Percentiles rank a stretch among this genome's conserved stretches.
phyloP scores from a whole-genome alignment of 2,329 filamentous ascomycete species.

The Coniochaeta sp. region DNA sequence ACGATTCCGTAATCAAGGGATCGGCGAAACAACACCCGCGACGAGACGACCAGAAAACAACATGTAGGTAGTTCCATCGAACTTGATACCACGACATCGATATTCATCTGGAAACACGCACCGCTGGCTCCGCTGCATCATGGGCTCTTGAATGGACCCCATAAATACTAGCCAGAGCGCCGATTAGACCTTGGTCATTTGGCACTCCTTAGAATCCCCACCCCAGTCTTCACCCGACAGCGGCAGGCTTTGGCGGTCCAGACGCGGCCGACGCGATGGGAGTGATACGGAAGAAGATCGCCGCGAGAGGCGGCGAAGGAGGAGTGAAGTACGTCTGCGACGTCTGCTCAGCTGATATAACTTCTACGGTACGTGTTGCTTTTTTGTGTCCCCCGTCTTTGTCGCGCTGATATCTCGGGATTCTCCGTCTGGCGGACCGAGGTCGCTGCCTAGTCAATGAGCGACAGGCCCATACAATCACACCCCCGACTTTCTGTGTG shows the following conservation, averaged over 20 bases:
- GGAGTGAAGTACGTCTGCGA: slow-evolving; percentile 97
- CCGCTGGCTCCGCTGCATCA: background rate
- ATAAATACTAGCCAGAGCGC: background rate
- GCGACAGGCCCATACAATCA: background rate
- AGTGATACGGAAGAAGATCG: slow-evolving; percentile 93
- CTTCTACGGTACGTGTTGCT: slow-evolving; percentile 68
- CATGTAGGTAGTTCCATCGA: background rate
- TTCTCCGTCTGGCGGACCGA: background rate
- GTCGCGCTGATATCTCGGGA: slow-evolving; percentile 3
- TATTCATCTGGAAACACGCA: background rate
- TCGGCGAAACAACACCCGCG: background rate
- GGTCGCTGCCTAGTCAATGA: background rate
- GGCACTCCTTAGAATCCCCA: background rate
- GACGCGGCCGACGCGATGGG: slow-evolving; percentile 53
- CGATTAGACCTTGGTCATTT: too few species aligned
- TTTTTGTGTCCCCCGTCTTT: slow-evolving; percentile 3
- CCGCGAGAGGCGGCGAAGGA: slow-evolving; percentile 74
- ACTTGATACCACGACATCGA: background rate
- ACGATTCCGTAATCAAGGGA: background rate
- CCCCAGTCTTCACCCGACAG: background rate
- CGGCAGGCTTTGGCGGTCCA: background rate
- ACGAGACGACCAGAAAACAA: background rate
- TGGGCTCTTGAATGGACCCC: background rate
- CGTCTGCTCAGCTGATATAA: slow-evolving; percentile 93
- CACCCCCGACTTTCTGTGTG: background rate